phyloP scores from a whole-genome alignment of 1,284 basidiomycete species.

The Fomitopsis schrenkii region DNA sequence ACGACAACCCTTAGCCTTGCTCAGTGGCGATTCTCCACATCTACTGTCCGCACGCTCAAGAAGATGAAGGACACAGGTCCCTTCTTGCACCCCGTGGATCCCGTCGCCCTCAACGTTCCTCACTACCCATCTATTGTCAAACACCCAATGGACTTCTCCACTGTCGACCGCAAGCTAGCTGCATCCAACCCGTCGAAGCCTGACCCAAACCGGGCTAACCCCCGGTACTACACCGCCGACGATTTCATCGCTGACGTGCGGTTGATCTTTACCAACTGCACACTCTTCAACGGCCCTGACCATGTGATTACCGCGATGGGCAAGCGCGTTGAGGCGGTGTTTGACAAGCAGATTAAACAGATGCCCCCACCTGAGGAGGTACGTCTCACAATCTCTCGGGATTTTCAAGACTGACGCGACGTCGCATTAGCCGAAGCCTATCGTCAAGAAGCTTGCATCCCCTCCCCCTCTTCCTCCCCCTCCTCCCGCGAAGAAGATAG shows the following conservation, averaged over 20 bases:
- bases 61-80: constrained; percentile 82
- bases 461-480: constrained; percentile 35
- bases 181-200: constrained; percentile 78
- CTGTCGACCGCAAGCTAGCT: constrained; percentile 84
- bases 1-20: constrained; percentile 43
- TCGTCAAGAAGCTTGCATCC: constrained; percentile 47
- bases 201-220: constrained; percentile 63
- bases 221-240: constrained; percentile 70
- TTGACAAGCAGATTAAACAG: constrained; percentile 86
- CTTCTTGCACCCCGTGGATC: constrained; percentile 89
- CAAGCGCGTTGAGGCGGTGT: constrained; percentile 77
- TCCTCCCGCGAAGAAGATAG: constrained; percentile 46
- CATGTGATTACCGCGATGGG: constrained; percentile 81
- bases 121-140: constrained; percentile 89
- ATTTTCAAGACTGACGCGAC: constrained; percentile 7
- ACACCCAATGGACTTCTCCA: constrained; percentile 94
- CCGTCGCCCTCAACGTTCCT: constrained; percentile 86
- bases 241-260: constrained; percentile 84
- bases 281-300: constrained; percentile 91
- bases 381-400: constrained; percentile 27
- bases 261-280: constrained; percentile 85
- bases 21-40: constrained; percentile 83
- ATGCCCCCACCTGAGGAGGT: constrained; percentile 78
- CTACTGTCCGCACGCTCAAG: constrained; percentile 81
- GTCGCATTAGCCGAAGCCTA: constrained; percentile 40